Conservation (phyloP, 1,284 basidiomycete species). For the Ustilago lituana region DNA sequence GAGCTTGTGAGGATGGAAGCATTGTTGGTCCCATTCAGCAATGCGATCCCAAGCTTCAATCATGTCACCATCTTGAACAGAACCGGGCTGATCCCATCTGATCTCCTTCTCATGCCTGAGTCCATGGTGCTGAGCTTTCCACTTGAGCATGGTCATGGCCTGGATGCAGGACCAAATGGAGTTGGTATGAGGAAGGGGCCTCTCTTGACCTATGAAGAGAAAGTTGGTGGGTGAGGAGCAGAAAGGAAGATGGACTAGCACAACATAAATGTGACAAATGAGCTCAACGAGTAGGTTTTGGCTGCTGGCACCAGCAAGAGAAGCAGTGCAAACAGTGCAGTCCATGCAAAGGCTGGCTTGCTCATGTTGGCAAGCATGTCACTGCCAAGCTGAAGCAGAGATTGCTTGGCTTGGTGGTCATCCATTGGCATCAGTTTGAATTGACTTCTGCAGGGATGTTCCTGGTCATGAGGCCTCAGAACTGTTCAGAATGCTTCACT, state of each 20-base stretch:
- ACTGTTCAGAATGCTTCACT: too few relatives aligned
- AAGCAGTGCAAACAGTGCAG: conserved; percentile 6
- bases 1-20: conserved; percentile 46
- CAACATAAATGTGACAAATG: conserved; percentile 22
- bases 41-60: conserved; percentile 55
- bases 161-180: conserved; percentile 22
- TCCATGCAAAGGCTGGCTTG: conserved; percentile 1
- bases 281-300: conserved; percentile 3
- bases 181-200: conserved; percentile 23
- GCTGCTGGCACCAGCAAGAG: conserved; percentile 8
- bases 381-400: not conserved
- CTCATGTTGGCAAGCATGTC: not conserved
- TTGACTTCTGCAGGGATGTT: not conserved
- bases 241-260: conserved; percentile 27
- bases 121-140: conserved; percentile 3
- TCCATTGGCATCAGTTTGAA: not conserved
- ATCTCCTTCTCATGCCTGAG: conserved; percentile 31
- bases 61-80: conserved; percentile 39
- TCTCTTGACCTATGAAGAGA: conserved; percentile 7
- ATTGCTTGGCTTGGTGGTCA: conserved; percentile 1
- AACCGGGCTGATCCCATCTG: conserved; percentile 24
- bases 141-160: conserved; percentile 16
- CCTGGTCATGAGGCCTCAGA: too few relatives aligned
- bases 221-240: conserved; percentile 16
- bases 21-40: conserved; percentile 52